A percentile compares a stretch with the other conserved stretches of the same genome.
These are phyloP conservation scores for Nicotiana attenuata DNA, from an alignment of 257 asterid species.

Conservation along the genomic window DNA sequence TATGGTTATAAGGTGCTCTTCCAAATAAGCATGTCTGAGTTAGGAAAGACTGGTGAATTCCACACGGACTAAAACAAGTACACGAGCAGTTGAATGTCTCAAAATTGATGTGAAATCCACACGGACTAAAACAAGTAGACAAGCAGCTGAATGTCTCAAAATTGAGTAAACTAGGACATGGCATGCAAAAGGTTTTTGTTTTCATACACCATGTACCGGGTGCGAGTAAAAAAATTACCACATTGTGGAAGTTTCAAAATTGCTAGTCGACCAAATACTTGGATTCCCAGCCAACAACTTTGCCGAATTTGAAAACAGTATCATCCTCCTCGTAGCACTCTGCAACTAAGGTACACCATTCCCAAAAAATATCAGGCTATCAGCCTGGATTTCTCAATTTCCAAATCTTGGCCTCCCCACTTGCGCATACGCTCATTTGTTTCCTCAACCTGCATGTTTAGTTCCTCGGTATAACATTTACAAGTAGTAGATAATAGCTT, in stretches of 20 bases:
- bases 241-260: neutral
- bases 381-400: neutral
- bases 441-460: conserved; percentile 46
- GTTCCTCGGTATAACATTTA: neutral
- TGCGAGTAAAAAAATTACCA: neutral
- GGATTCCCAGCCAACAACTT: neutral
- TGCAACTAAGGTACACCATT: neutral
- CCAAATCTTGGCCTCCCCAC: conserved; percentile 58
- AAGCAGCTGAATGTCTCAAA: neutral
- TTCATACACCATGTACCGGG: neutral
- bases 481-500: too few relatives aligned
- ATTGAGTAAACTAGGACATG: neutral
- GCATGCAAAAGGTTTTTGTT: neutral
- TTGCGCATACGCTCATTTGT: conserved; percentile 55
- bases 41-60: neutral
- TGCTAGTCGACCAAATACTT: neutral
- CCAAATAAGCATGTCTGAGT: neutral
- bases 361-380: neutral
- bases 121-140: neutral
- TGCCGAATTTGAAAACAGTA: neutral
- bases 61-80: neutral
- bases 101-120: neutral
- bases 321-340: neutral
- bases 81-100: neutral
- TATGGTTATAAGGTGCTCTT: neutral